phyloP scores from a whole-genome alignment of 176 grass and related monocot species.

The Aegilops speltoides region DNA sequence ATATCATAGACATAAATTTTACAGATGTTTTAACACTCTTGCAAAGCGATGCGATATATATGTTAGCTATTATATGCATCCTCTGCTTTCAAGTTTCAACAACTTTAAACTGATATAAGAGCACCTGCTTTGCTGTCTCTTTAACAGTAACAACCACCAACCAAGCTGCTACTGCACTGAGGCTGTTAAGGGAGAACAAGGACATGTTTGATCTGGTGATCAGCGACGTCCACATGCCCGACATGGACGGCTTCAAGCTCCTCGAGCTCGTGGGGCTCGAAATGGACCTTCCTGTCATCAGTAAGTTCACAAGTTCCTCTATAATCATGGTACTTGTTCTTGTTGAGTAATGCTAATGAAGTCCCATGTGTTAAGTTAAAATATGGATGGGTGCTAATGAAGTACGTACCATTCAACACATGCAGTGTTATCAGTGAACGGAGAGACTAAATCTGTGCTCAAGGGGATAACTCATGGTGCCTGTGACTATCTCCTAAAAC shows the following conservation, averaged over 20 bases:
- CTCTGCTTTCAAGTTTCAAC: background rate
- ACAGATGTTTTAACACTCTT: background rate
- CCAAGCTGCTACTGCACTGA: conserved; percentile 63
- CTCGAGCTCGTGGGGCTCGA: conserved; percentile 80
- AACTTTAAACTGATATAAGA: conserved; percentile 25
- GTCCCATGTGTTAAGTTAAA: background rate
- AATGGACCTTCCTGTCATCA: conserved; percentile 71
- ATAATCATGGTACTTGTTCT: background rate
- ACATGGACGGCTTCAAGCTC: conserved; percentile 91
- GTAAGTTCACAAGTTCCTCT: background rate
- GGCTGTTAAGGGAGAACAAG: conserved; percentile 69
- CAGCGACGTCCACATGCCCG: conserved; percentile 77
- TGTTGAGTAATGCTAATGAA: background rate
- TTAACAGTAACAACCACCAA: conserved; percentile 72
- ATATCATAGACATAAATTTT: background rate
- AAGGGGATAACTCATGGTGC: conserved; percentile 88
- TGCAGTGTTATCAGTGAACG: conserved; percentile 84
- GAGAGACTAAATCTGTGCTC: conserved; percentile 65
- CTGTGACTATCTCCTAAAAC: conserved; percentile 88
- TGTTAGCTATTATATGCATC: background rate
- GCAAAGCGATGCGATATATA: no score
- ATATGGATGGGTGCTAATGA: conserved; percentile 13
- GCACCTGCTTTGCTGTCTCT: background rate
- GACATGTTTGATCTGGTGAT: conserved; percentile 94
- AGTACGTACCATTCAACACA: background rate